Evolutionary conservation across 345 rosid genomes (phyloP).

Genomic region (Brassica cretica): DNA sequence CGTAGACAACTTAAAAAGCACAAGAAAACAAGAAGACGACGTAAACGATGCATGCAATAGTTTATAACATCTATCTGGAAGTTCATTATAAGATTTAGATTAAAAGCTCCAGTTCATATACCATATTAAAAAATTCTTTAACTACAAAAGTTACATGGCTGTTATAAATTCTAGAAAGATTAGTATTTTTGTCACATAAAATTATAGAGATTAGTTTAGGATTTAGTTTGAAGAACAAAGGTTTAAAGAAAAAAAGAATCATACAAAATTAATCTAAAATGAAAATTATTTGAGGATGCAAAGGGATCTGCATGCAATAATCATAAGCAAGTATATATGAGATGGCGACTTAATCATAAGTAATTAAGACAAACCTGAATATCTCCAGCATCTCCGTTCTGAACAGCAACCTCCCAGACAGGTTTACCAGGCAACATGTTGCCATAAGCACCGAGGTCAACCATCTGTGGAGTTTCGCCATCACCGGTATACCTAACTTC

Average conservation of each 20-base stretch:
- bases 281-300: not conserved
- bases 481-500: constrained; percentile 59
- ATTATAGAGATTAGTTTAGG: not conserved
- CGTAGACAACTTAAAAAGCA: not conserved
- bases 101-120: not conserved
- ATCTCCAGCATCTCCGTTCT: constrained; percentile 46
- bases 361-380: constrained; percentile 51
- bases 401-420: constrained; percentile 84
- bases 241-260: not conserved
- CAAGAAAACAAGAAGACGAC: not conserved
- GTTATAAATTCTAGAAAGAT: not conserved
- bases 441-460: constrained; percentile 36
- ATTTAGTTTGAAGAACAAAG: not conserved
- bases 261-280: not conserved
- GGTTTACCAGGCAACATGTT: constrained; percentile 59
- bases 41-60: constrained; percentile 28
- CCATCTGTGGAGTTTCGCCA: constrained; percentile 17
- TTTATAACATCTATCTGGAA: constrained; percentile 6
- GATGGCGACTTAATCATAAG: not conserved
- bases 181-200: not conserved
- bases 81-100: not conserved
- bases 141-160: not conserved
- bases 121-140: not conserved
- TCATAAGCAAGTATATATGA: constrained; percentile 2
- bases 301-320: constrained; percentile 9